Conservation (phyloP, 2,329 filamentous ascomycete genomes). For the Cordyceps pruinosa region DNA sequence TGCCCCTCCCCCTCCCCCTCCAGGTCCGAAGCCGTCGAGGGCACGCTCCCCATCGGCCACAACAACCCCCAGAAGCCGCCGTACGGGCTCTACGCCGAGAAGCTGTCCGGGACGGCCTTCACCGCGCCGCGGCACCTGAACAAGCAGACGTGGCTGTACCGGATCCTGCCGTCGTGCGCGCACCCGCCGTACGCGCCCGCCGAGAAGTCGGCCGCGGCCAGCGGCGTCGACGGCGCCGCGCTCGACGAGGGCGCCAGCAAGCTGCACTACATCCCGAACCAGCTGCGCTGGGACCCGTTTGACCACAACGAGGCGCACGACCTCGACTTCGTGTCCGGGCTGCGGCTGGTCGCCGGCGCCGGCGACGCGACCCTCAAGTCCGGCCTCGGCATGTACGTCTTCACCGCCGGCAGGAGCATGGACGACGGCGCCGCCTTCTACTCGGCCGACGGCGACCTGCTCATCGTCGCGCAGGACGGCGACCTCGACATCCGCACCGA, state of each 20-base stretch:
- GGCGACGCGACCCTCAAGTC: constrained; percentile 69
- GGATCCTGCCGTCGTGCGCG: constrained; percentile 57
- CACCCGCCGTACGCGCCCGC: constrained; percentile 50
- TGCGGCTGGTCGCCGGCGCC: constrained; percentile 67
- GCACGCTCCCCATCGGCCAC: constrained; percentile 64
- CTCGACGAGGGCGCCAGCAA: constrained; percentile 26
- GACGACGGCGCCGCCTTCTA: constrained; percentile 62
- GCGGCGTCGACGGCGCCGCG: constrained; percentile 19
- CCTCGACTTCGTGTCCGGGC: constrained; percentile 42
- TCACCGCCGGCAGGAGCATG: constrained; percentile 70
- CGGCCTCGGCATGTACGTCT: constrained; percentile 70
- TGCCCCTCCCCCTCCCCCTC: not conserved
- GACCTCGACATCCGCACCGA: constrained; percentile 66
- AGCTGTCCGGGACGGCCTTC: constrained; percentile 66
- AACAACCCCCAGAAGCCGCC: constrained; percentile 80
- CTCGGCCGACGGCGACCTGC: constrained; percentile 69
- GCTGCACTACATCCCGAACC: constrained; percentile 71
- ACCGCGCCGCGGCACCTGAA: constrained; percentile 63
- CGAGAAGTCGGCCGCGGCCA: constrained; percentile 22
- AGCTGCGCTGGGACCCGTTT: constrained; percentile 73
- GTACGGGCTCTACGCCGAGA: constrained; percentile 75
- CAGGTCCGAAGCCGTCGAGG: constrained; percentile 69
- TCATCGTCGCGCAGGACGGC: constrained; percentile 66
- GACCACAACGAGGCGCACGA: constrained; percentile 53
- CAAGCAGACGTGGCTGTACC: constrained; percentile 66